Conservation (phyloP, 345 rosid species). For the Acer saccharum region DNA sequence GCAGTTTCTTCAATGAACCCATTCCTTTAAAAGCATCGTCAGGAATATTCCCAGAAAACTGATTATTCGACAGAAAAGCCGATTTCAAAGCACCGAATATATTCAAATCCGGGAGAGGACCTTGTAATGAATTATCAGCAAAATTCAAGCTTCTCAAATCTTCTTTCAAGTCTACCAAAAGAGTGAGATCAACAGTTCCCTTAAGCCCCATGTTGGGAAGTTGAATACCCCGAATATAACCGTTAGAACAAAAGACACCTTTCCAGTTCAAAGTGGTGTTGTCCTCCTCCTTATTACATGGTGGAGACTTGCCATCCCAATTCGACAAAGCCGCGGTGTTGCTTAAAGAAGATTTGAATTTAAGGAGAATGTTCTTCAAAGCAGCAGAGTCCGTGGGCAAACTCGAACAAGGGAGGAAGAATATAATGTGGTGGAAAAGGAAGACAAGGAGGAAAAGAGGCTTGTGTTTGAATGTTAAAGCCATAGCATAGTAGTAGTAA, state of each 20-base stretch:
- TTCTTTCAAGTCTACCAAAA: conserved; percentile 35
- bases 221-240: conserved; percentile 57
- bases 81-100: conserved; percentile 53
- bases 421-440: background rate
- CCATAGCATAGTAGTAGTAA: conserved; percentile 16
- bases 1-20: conserved; percentile 63
- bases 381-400: conserved; percentile 33
- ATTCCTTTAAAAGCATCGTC: conserved; percentile 58
- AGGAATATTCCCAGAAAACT: conserved; percentile 57
- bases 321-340: conserved; percentile 32
- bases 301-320: conserved; percentile 40
- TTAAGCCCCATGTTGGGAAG: conserved; percentile 62
- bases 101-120: conserved; percentile 61
- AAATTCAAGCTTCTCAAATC: conserved; percentile 60
- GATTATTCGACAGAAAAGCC: conserved; percentile 61
- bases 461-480: background rate
- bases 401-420: conserved; percentile 22
- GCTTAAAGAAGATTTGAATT: conserved; percentile 54
- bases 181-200: conserved; percentile 50
- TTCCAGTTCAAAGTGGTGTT: conserved; percentile 36
- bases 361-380: conserved; percentile 35
- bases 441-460: background rate
- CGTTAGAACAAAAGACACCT: conserved; percentile 56
- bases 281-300: conserved; percentile 31
- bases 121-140: conserved; percentile 57